Evolutionary conservation across 2,329 filamentous ascomycete genomes (phyloP), one percentile per base, ranked within the genome.

Genomic region (Macrophomina phaseolina): DNA sequence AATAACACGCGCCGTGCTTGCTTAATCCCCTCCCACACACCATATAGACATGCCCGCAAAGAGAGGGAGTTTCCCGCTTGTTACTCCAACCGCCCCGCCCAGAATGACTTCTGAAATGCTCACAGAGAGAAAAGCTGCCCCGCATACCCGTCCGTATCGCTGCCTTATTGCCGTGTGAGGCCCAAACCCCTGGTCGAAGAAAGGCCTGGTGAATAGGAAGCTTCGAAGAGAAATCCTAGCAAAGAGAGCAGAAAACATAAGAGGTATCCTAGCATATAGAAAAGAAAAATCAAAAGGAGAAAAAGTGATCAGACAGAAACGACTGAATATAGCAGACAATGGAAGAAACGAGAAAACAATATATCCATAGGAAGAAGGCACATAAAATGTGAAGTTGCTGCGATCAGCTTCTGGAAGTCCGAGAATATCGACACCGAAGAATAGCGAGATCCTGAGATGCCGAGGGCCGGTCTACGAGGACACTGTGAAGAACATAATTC

Each of bases 1-100:
- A 62, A 62, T 62, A 49, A 49, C 58, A 36, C 58, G 58, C 58
- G 58, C 58, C 58, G 58, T 48, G 58, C 34, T 62, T 49, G 58
- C 32, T 62, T 38, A 6, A 62, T 38, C 45, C 58, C 23, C 23
- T 23, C 23, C 23, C 23, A 23, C 58, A 34, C 58, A 5, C 58
- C 58, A 32, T 62, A 51, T 62, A 62, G 45, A 62, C 58, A 62
- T 62, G 58, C 58, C 56, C 46, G 18, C 45, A 62, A 49, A 62
- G 40, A 60, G 53, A 60, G 3, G 28, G 18, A 61, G 49, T 28
- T 34, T 48, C 42, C 42, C 58, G 42, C 45, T 48, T 62, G 58
- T 62, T 62, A 62, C 58, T 62, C 58, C 58, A 36, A 62, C 58
- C 58, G 16, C 58, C 58, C 23, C 42, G 45, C 58, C 58, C 9